Evolutionary conservation across 1,139 yeast species (phyloP), one percentile per base, ranked within the genome.

Genomic region (Suzukiozyma palmioleophila): DNA sequence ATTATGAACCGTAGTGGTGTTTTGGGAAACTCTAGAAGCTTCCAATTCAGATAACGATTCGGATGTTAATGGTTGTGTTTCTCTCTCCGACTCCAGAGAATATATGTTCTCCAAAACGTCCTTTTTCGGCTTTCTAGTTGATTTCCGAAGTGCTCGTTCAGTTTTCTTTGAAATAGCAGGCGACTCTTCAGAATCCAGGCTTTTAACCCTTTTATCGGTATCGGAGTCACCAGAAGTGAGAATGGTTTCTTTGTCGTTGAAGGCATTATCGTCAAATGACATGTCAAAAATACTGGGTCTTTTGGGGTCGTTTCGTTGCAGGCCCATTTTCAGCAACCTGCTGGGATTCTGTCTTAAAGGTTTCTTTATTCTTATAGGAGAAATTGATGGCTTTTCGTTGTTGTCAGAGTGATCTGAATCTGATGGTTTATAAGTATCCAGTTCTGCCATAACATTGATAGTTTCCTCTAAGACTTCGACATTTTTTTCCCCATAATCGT

Each of bases 401-500:
- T 28, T 13, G 5, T 13, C 10, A 28, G 16, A 12, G 7, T 16
- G 5, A 15, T 31, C 33, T 16, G 33, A 31, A 16, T 15, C 25
- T 24, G 21, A 24, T 13, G 33, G 21, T 11, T 13, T 12, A 31
- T 16, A 13, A 6, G 5, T 10, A 21, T 31, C 33, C 16, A 21
- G n/a, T n/a, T 22, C 18, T 5, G 29, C 11, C 13, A 25, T 16
- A 8, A 33, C 8, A 25, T 33, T 33, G 30, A 33, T 33, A 8
- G 22, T 36, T 16, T 36, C 32, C 32, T 64, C 69, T 38, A 62
- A 47, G 33, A 45, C 51, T 3, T 52, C 54, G 8, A 68, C 35
- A 42, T 67, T 62, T 2, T 51, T 52, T 38, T 64, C 73, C 8
- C 58, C 67, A 41, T 67, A 68, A 31, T 66, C 69, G 12, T 69